phyloP scores from a whole-genome alignment of 495 filamentous ascomycete genomes.

The Xylaria castorea region DNA sequence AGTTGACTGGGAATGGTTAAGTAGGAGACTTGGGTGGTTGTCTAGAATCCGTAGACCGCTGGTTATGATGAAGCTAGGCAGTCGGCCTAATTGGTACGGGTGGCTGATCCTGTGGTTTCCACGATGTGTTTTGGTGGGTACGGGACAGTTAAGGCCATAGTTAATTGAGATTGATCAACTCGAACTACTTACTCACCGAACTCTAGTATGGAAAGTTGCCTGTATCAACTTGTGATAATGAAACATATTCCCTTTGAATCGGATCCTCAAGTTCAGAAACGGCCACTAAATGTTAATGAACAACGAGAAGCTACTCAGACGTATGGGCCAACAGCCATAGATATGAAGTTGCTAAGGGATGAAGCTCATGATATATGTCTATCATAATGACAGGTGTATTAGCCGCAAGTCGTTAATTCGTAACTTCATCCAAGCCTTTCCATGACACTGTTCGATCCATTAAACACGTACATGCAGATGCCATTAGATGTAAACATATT shows the following conservation, averaged over 20 bases:
- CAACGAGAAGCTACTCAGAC: not conserved
- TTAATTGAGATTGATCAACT: not conserved
- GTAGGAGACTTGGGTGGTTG: not conserved
- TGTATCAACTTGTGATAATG: not conserved
- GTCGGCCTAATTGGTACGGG: not conserved
- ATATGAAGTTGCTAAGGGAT: not conserved
- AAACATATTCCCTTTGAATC: not conserved
- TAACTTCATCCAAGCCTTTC: slow-evolving; percentile 1
- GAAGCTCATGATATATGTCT: slow-evolving; percentile 2
- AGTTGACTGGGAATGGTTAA: slow-evolving; percentile 51
- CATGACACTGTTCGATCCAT: not conserved
- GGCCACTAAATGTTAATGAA: not conserved
- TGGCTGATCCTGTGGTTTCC: not conserved
- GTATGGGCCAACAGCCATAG: not conserved
- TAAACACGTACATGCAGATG: slow-evolving; percentile 1
- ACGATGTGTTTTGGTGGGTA: not conserved
- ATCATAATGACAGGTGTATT: slow-evolving; percentile 13
- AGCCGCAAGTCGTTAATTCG: slow-evolving; percentile 7
- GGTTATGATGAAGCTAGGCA: not conserved
- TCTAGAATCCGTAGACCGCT: not conserved
- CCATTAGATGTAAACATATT: slow-evolving; percentile 8
- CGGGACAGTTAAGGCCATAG: not conserved
- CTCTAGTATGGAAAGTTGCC: not conserved
- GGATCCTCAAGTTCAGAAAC: not conserved
- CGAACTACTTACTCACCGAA: not conserved